Evolutionary conservation across 345 rosid species (phyloP).

Genomic region (Eucalyptus fibrosa): DNA sequence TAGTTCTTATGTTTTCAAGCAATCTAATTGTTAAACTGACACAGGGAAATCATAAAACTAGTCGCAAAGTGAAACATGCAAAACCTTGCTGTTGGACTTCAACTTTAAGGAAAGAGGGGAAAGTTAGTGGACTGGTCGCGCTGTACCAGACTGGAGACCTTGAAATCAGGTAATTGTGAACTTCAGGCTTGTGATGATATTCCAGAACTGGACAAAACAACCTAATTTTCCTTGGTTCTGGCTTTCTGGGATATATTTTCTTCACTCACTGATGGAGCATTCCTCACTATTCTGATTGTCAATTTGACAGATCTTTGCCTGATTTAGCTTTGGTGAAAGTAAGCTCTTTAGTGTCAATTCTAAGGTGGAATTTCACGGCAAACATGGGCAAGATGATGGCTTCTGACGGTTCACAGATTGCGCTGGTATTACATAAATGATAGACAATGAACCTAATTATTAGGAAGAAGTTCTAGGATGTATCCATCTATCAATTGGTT

Average conservation of each 20-base stretch:
- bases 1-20: not conserved
- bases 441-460: not conserved
- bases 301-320: conserved; percentile 59
- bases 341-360: conserved; percentile 49
- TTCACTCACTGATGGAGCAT: not conserved
- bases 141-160: conserved; percentile 60
- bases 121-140: conserved; percentile 34
- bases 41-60: conserved; percentile 40
- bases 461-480: not conserved
- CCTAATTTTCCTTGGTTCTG: not conserved
- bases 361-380: conserved; percentile 70
- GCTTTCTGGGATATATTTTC: not conserved
- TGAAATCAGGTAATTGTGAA: conserved; percentile 50
- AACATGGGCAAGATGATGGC: conserved; percentile 55
- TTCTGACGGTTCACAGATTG: conserved; percentile 42
- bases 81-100: conserved; percentile 76
- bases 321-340: conserved; percentile 58
- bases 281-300: not conserved
- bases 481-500: not conserved
- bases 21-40: conserved; percentile 8
- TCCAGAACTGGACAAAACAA: not conserved
- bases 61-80: conserved; percentile 29
- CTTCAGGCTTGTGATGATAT: not conserved
- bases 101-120: conserved; percentile 35
- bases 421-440: conserved; percentile 34